A percentile compares a stretch with the other conserved stretches of the same genome.
These are phyloP conservation scores for Pueraria montana DNA, from an alignment of 306 rosid genomes.

Conservation along the genomic window DNA sequence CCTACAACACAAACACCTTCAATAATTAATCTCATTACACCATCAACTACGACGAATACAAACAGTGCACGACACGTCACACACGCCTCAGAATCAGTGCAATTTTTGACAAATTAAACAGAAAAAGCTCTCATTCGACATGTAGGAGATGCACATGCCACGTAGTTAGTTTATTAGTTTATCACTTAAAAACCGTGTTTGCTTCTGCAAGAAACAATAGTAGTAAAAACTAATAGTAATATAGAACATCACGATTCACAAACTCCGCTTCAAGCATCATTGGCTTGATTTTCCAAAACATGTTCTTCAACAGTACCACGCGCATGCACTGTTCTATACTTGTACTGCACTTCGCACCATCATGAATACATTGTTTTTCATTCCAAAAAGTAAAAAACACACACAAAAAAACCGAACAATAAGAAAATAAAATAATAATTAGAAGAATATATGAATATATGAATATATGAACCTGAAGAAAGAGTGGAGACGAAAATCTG, in stretches of 20 bases:
- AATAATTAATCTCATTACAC: not conserved
- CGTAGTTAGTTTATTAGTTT: not conserved
- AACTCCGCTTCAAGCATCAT: not conserved
- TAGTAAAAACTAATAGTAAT: not conserved
- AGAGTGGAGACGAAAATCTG: slow-evolving; percentile 47
- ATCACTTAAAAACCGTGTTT: not conserved
- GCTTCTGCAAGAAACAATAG: not conserved
- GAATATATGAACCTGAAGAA: slow-evolving; percentile 49
- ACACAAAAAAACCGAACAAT: not conserved
- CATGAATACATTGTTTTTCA: not conserved
- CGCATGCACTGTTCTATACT: slow-evolving; percentile 14
- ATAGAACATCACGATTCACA: not conserved
- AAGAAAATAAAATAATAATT: not conserved
- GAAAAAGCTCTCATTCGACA: not conserved
- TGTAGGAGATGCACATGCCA: not conserved
- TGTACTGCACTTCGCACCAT: not conserved
- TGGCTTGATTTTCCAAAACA: not conserved
- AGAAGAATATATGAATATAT: too few species aligned
- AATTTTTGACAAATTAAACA: not conserved
- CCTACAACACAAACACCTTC: not conserved
- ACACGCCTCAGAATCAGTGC: not conserved
- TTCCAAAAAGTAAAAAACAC: not conserved
- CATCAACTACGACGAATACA: not conserved
- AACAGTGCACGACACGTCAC: not conserved
- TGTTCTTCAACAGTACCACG: not conserved